phyloP scores from a whole-genome alignment of 2,329 filamentous ascomycete genomes.

The Diaporthe citri region DNA sequence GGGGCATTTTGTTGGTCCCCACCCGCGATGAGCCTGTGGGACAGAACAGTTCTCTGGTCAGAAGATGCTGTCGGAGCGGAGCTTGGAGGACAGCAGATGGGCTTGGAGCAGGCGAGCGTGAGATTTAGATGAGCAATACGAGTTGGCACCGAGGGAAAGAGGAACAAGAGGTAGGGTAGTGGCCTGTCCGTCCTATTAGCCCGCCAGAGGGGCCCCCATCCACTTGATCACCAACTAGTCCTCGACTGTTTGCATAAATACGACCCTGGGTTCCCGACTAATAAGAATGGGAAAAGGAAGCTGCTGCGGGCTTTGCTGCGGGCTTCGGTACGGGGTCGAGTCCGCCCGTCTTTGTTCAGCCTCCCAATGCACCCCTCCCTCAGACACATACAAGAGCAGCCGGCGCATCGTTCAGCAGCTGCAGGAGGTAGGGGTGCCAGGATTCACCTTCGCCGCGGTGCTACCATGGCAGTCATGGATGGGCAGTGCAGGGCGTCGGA shows the following conservation, averaged over 20 bases:
- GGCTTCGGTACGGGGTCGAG: neutral
- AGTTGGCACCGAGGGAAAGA: neutral
- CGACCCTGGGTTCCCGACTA: neutral
- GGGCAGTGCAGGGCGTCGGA: neutral
- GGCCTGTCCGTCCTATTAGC: constrained; percentile 7
- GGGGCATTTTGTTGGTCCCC: constrained; percentile 11
- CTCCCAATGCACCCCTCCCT: neutral
- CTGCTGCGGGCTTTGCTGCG: constrained; percentile 16
- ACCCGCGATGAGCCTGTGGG: constrained; percentile 11
- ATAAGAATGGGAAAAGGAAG: neutral
- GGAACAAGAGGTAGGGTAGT: neutral
- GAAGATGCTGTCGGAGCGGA: neutral
- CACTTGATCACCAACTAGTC: neutral
- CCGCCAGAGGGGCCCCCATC: neutral
- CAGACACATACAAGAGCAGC: neutral
- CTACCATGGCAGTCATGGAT: neutral
- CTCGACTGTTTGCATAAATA: constrained; percentile 15
- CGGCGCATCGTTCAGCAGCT: neutral
- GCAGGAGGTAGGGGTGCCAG: constrained; percentile 17
- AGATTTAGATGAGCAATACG: constrained; percentile 15
- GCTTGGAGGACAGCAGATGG: constrained; percentile 5
- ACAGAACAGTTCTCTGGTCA: neutral
- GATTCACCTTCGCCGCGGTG: neutral
- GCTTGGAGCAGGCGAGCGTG: neutral
- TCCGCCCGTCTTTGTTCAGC: constrained; percentile 26